phyloP scores from a whole-genome alignment of 225 moss, liverwort and hornwort genomes.

The Polytrichum commune region DNA sequence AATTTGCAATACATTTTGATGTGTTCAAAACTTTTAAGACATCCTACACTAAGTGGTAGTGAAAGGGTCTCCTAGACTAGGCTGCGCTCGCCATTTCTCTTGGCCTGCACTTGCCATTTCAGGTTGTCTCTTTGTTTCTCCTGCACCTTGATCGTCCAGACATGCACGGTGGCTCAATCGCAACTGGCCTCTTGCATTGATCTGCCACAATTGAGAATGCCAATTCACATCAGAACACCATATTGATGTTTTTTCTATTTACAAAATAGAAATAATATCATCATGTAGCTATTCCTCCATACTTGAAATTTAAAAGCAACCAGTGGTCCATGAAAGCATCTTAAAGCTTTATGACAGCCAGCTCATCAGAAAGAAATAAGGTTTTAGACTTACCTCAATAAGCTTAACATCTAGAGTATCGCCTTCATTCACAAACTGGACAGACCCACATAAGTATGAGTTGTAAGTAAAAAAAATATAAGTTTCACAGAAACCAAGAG shows the following conservation, averaged over 20 bases:
- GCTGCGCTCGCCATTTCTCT: slow-evolving; percentile 12
- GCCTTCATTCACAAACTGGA: slow-evolving; percentile 86
- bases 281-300: too few relatives aligned
- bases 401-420: slow-evolving; percentile 86
- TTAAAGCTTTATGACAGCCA: background rate
- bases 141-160: slow-evolving; percentile 17
- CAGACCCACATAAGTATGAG: background rate
- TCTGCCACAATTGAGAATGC: slow-evolving; percentile 35
- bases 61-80: too few relatives aligned
- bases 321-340: too few relatives aligned
- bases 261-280: too few relatives aligned
- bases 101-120: slow-evolving; percentile 46
- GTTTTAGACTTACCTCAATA: slow-evolving; percentile 63
- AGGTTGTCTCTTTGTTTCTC: slow-evolving; percentile 18
- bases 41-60: too few relatives aligned
- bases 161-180: slow-evolving; percentile 73
- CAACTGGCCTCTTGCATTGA: slow-evolving; percentile 90
- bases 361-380: background rate
- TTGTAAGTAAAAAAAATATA: too few relatives aligned
- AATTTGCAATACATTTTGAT: too few relatives aligned
- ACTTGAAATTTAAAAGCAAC: too few relatives aligned
- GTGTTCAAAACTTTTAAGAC: too few relatives aligned
- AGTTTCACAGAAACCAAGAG: too few relatives aligned
- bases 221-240: background rate
- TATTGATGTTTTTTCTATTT: too few relatives aligned